Evolutionary conservation across 2,329 filamentous ascomycete species (phyloP).

Genomic region (Phaeosphaeriaceae sp.): DNA sequence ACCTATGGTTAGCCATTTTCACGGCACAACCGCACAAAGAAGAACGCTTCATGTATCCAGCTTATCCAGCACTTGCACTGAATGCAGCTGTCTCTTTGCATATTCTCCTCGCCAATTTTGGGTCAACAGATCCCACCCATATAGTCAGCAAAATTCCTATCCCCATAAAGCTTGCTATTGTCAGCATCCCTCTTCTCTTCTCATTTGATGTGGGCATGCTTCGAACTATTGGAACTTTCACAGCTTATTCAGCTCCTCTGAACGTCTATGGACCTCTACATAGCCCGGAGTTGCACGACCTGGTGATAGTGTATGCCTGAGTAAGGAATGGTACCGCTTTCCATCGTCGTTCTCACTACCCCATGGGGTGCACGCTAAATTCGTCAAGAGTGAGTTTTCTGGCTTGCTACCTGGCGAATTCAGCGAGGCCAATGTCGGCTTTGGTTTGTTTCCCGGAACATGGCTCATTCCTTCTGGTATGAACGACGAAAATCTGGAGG

Average conservation of each 20-base stretch:
- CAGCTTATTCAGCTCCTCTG: slow-evolving; percentile 82
- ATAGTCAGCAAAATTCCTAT: slow-evolving; percentile 75
- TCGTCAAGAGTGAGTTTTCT: slow-evolving; percentile 86
- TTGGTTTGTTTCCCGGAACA: slow-evolving; percentile 80
- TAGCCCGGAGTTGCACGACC: slow-evolving; percentile 60
- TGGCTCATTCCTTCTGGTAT: slow-evolving; percentile 83
- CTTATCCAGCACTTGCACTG: slow-evolving; percentile 86
- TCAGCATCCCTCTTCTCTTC: slow-evolving; percentile 66
- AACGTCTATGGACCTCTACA: slow-evolving; percentile 72
- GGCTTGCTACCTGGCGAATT: slow-evolving; percentile 93
- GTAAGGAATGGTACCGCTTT: slow-evolving; percentile 98
- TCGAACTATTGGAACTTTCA: slow-evolving; percentile 74
- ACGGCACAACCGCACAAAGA: slow-evolving; percentile 95
- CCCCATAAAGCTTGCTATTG: slow-evolving; percentile 71
- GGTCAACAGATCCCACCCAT: slow-evolving; percentile 70
- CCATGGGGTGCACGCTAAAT: slow-evolving; percentile 81
- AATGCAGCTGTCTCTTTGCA: slow-evolving; percentile 88
- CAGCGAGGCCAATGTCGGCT: slow-evolving; percentile 71
- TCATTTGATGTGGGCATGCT: slow-evolving; percentile 71
- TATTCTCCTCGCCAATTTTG: slow-evolving; percentile 76
- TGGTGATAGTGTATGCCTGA: slow-evolving; percentile 81
- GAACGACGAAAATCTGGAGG: slow-evolving; percentile 91
- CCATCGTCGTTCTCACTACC: slow-evolving; percentile 92
- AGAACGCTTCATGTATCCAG: slow-evolving; percentile 98
- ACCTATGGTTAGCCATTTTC: slow-evolving; percentile 93